Evolutionary conservation across 805 yeast genomes (phyloP), one percentile per base, ranked within the genome.

Genomic region (Candida dajiaensis): DNA sequence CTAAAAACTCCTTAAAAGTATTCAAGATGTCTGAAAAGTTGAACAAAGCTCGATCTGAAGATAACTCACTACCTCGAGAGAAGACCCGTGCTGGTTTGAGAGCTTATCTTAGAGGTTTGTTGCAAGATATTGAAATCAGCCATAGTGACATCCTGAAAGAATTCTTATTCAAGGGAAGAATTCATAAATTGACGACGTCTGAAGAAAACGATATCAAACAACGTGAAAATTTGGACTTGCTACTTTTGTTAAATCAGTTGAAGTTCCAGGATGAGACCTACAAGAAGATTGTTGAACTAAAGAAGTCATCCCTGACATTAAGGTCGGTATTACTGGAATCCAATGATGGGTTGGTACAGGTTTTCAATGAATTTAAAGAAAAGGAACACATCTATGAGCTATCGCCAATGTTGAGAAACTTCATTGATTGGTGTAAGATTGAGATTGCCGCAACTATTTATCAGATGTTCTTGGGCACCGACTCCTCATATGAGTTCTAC

Each of bases 381-480:
- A 75, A 81, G 36, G 62, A 68, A 0, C 69, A 67, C 13, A 73
- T 86, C 7, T 65, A 66, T 12, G 78, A 85, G 9, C 68, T 89
- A 42, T 78, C 92, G 6, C 84, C 85, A 2, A 71, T 85, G 35
- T 69, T 89, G 39, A 72, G 73, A 51, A 76, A 86, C 41, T 82
- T 90, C 52, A 71, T 88, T 38, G 89, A 86, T 54, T 84, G 96
- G 88, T 77, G 84, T 50, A 80, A 89, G 50, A 77, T 92, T 11
- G 92, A 89, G 61, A 65, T 88, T 9, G 88, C 97, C 0, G 85
- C 96, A 0, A 83, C 96, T 0, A 67, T 92, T 3, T 90, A 87
- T 64, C 89, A 87, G 52, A 55, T 85, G 35, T 84, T 89, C 55
- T 69, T 92, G 21, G 94, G 92, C 1, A 83, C 79, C 44, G 98